Evolutionary conservation across 2,329 filamentous ascomycete genomes (phyloP), one percentile per base, ranked within the genome.

Genomic region (Phaeoacremonium minimum): DNA sequence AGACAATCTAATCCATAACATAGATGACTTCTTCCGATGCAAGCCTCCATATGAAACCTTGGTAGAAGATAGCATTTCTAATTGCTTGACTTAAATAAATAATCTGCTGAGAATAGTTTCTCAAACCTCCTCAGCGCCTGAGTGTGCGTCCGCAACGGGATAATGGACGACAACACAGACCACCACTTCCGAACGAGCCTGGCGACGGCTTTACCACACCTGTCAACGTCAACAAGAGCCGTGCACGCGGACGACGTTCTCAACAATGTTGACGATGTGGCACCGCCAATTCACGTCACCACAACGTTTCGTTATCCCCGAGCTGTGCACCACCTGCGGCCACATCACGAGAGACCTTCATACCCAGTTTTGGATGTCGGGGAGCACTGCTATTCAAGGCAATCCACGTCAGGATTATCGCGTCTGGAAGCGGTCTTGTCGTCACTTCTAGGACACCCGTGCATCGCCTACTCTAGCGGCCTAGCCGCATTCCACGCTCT

Each of bases 401-500:
- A 3, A 88, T 90, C 33, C 95, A 87, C 60, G 83, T 80, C 37
- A 87, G n/a, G n/a, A n/a, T n/a, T n/a, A n/a, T n/a, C 83, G 13
- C 87, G 93, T 15, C 78, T 97, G 45, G 93, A 97, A 65, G 73
- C 86, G 8, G 75, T 96, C 45, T 80, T 97, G 26, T 77, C 80
- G 18, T 75, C 79, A 14, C 69, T 96, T 41, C 68, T 96, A 22
- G 73, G 77, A 46, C 85, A 74, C 5, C 83, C 82, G 3, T 64
- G 75, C 2, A 56, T 96, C 18, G 87, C 84, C 35, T 98, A 97
- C 66, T 69, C 78, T 26, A 94, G 87, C 4, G 93, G 93, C 5
- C 77, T 97, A 15, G 77, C 87, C 9, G 87, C 91, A 35, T 90
- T 96, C 65, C 87, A 97, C 60, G 90, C 87, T 18, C 69, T 94